Evolutionary conservation across 352 stramenopile species (phyloP).

Genomic region (Plasmopara muralis): DNA sequence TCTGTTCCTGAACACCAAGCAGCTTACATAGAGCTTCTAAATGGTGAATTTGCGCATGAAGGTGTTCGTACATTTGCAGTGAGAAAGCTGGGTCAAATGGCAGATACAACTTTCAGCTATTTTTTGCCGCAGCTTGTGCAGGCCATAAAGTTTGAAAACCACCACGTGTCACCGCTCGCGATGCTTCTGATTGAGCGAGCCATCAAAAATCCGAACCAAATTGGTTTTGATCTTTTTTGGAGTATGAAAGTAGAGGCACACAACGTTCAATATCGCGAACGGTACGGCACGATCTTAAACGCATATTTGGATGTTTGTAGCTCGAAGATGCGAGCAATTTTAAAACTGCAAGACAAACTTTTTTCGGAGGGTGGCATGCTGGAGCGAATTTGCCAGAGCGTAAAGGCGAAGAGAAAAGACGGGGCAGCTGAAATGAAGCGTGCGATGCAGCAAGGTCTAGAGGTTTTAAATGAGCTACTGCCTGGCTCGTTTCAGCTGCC

Average conservation of each 20-base stretch:
- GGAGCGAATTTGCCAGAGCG: slow-evolving; percentile 74
- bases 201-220: slow-evolving; percentile 83
- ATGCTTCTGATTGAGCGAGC: slow-evolving; percentile 83
- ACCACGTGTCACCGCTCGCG: slow-evolving; percentile 67
- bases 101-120: slow-evolving; percentile 84
- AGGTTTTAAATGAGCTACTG: slow-evolving; percentile 77
- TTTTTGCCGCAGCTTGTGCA: slow-evolving; percentile 87
- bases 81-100: slow-evolving; percentile 69
- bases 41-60: slow-evolving; percentile 73
- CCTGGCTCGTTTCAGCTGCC: slow-evolving; percentile 83
- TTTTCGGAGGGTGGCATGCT: slow-evolving; percentile 75
- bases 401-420: slow-evolving; percentile 82
- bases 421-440: slow-evolving; percentile 78
- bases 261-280: slow-evolving; percentile 70
- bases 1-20: slow-evolving; percentile 60
- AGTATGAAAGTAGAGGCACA: slow-evolving; percentile 86
- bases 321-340: slow-evolving; percentile 88
- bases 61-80: slow-evolving; percentile 72
- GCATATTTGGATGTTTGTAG: slow-evolving; percentile 81
- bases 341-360: slow-evolving; percentile 86
- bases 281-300: slow-evolving; percentile 77
- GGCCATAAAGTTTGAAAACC: slow-evolving; percentile 86
- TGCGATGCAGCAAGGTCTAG: slow-evolving; percentile 69
- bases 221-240: slow-evolving; percentile 88
- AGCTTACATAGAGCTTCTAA: slow-evolving; percentile 79